Base-by-base conservation (phyloP, 495 filamentous ascomycete species). In the Penicillium arizonense region DNA sequence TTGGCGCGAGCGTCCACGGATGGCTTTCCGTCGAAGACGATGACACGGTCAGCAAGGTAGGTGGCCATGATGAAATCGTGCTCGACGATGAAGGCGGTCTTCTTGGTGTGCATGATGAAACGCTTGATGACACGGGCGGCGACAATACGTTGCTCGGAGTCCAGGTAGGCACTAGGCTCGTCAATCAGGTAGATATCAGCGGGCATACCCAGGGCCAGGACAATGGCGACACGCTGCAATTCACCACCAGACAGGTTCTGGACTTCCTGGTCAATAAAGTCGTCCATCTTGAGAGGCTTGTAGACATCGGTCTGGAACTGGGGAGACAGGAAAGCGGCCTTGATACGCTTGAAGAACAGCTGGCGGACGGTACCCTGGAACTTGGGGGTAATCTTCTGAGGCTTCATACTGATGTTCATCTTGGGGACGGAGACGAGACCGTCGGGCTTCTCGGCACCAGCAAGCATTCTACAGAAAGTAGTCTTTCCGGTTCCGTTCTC, bases 51-150 rank as follows among this genome's bases (percentile, higher is more conserved):
- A 36, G 95, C 94, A 16, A 97, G 84, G 70, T 98, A 98, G 14
- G 94, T 89, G 26, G 91, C 91, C 94, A 97, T 97, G 78, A 97
- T 97, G 77, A 98, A 97, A 84, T 98, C 95, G 87, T 98, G 94
- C 84, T 98, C 94, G 61, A 97, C 94, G 56, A 98, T 84, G 70
- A 98, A 97, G 33, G 95, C 94, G 1, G 94, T 97, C 82, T 97
- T 97, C 86, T 98, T 97, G 51, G 90, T 84, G 79, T 97, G 92
- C 94, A 97, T 98, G 63, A 98, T 97, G 82, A 96, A 98, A 54
- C 94, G 87, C 79, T 98, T 98, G 77, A 98, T 98, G 61, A 97
- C 94, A 65, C 92, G 84, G 43, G 91, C 87, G 55, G 93, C 94
- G 53, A 97, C 83, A 59, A 98, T 97, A 88, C 94, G 92, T 75